Evolutionary conservation across 139 green algal genomes (phyloP), one percentile per base, ranked within the genome.

Genomic region (Chlamydomonas sphaeroides): DNA sequence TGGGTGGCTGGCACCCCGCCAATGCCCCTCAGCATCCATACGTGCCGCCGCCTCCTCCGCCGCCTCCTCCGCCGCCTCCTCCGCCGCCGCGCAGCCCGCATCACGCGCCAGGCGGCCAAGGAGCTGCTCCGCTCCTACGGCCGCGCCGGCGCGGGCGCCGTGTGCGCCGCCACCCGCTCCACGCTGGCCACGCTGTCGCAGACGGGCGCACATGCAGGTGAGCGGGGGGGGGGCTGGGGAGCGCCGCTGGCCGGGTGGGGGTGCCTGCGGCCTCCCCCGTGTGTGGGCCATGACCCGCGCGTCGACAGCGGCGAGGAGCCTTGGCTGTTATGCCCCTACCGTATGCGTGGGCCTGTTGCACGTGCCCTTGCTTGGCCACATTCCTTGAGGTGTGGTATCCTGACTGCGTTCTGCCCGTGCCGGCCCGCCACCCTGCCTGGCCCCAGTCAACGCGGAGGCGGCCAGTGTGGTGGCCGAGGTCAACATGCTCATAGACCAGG

Each of bases 51-150:
- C n/a, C n/a, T n/a, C 45, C 45, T 53, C 45, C 45, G 10, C 45
- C 45, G 45, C 45, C 45, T 53, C 14, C 45, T 53, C 45, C 45
- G 11, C 14, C 14, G 11, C 45, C 45, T 14, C 45, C 10, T 15
- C 32, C 32, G 5, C 6, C 17, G 3, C n/a, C 3, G 5, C 56
- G 38, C 65, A 87, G 84, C 78, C 70, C 82, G 71, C 67, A 35
- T 26, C 4, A 78, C 84, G 28, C 84, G 84, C 23, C 39, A 83
- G 25, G 83, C 87, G 23, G 87, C 87, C 73, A 86, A 87, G 74
- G 87, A 90, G 66, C 68, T 90, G 67, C 79, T 90, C 5, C 38
- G 87, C 10, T 73, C 57, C 48, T 88, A 85, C 57, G 87, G 87
- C 17, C 84, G 81, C 15, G 83, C 68, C 18, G 87, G 79, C 51